Evolutionary conservation across 176 grass and related monocot genomes (phyloP), one percentile per base, ranked within the genome.

Genomic region (Metroxylon sagu): DNA sequence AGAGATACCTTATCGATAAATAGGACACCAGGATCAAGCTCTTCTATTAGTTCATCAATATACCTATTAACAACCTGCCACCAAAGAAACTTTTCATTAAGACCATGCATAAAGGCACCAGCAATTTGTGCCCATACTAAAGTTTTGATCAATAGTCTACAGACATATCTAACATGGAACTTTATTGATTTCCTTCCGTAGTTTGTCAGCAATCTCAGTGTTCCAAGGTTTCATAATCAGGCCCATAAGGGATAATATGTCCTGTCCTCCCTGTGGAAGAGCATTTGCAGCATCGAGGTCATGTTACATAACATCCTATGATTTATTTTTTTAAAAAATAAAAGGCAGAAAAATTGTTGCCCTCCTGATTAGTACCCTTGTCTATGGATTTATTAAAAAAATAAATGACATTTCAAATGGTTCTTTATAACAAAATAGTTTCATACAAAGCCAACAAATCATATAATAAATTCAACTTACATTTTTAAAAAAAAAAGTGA

Each of bases 241-340:
- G 0, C 93, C 93, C 87, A 97, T 97, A 62, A 97, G 81, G 19
- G 87, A 97, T 56, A 88, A 76, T 77, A 97, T 97, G 76, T 97
- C 93, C 67, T 92, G 93, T 8, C 87, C 93, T 70, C 93, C 87
- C 85, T 97, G 93, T 75, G 93, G 93, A 16, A 80, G 87, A 79
- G 93, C 87, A 92, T 97, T 97, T 76, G 93, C 81, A 4, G 93
- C 87, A 76, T 97, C 93, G 66, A 97, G 81, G 66, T 92, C 93
- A 81, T 97, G 93, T 28, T 88, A 76, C 19, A 84, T 97, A 60
- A 97, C 87, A 15, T 97, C 93, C 93, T 97, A 70, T 26, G 59
- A 39, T 10, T 39, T 39, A 39, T 39, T 6, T 39, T 39, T 39
- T 39, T 39, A 6, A 10, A 10, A 39, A 39, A 39, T 10, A 31